Conservation (phyloP, 2,329 filamentous ascomycete species). For the Diplodia corticola region DNA sequence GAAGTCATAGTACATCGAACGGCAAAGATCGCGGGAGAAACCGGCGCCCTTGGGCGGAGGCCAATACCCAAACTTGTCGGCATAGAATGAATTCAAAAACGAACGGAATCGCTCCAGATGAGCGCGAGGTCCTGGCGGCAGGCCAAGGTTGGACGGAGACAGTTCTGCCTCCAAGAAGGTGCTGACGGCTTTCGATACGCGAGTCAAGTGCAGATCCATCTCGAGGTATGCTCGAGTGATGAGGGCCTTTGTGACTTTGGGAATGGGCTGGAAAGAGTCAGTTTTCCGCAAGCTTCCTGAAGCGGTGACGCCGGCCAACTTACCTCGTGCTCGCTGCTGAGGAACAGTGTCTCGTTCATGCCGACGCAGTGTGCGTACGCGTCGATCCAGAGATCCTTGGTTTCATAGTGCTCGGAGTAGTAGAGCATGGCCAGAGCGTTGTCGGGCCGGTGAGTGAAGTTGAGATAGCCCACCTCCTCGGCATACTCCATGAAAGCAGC, state of each 20-base stretch:
- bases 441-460: constrained; percentile 64
- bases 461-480: constrained; percentile 68
- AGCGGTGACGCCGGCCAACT: constrained; percentile 30
- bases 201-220: constrained; percentile 63
- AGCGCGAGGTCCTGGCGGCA: constrained; percentile 59
- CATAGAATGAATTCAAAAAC: constrained; percentile 67
- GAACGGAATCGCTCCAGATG: constrained; percentile 73
- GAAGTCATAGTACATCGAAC: constrained; percentile 68
- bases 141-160: constrained; percentile 64
- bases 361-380: constrained; percentile 78
- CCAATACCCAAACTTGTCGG: constrained; percentile 68
- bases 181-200: constrained; percentile 55
- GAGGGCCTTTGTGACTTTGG: constrained; percentile 61
- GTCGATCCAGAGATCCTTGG: constrained; percentile 67
- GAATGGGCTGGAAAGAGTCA: constrained; percentile 35
- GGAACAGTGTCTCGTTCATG: constrained; percentile 64
- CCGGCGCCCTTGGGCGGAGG: constrained; percentile 58
- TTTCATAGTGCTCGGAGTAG: constrained; percentile 65
- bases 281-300: not conserved
- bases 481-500: constrained; percentile 65
- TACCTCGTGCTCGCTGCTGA: constrained; percentile 63
- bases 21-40: constrained; percentile 61
- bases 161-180: constrained; percentile 72
- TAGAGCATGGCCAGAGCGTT: constrained; percentile 68
- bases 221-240: constrained; percentile 64